These are phyloP conservation scores for Coemansia sp. DNA, from an alignment of 192 early-diverging fungal genomes.

Conservation along the genomic window DNA sequence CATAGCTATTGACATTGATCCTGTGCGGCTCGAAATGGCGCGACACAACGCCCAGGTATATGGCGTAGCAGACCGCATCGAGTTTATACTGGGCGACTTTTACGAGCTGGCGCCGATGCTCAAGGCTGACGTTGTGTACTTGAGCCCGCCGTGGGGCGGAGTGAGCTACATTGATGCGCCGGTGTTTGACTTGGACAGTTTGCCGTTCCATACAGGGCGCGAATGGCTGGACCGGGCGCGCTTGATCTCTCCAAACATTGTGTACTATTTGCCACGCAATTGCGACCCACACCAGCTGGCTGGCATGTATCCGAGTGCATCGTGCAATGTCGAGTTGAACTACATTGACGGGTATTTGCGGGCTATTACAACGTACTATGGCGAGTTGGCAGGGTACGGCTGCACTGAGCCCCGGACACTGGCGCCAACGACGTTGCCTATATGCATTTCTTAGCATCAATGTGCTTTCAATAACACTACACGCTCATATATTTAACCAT, in stretches of 20 bases:
- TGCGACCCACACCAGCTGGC: conserved; percentile 68
- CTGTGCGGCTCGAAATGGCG: conserved; percentile 74
- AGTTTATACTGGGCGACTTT: conserved; percentile 91
- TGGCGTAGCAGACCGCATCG: conserved; percentile 86
- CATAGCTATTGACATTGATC: conserved; percentile 91
- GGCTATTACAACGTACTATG: conserved; percentile 76
- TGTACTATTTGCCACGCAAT: conserved; percentile 85
- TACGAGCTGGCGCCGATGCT: conserved; percentile 70
- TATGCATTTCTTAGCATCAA: not conserved
- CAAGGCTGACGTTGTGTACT: conserved; percentile 83
- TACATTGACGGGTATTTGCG: conserved; percentile 68
- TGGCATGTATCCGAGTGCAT: conserved; percentile 52
- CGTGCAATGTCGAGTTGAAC: conserved; percentile 83
- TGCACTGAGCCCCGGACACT: conserved; percentile 16
- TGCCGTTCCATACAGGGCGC: conserved; percentile 53
- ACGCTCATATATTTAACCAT: too few species aligned
- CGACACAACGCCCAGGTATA: conserved; percentile 85
- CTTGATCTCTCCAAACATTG: conserved; percentile 73
- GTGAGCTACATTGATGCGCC: conserved; percentile 67
- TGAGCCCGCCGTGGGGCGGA: conserved; percentile 96
- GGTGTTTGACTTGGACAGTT: conserved; percentile 26
- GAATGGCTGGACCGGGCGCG: conserved; percentile 65
- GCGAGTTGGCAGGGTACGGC: conserved; percentile 57
- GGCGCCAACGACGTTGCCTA: not conserved
- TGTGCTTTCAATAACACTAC: too few species aligned